Evolutionary conservation across 1,284 basidiomycete species (phyloP), one percentile per base, ranked within the genome.

Genomic region (Ustilago shanxiensis): DNA sequence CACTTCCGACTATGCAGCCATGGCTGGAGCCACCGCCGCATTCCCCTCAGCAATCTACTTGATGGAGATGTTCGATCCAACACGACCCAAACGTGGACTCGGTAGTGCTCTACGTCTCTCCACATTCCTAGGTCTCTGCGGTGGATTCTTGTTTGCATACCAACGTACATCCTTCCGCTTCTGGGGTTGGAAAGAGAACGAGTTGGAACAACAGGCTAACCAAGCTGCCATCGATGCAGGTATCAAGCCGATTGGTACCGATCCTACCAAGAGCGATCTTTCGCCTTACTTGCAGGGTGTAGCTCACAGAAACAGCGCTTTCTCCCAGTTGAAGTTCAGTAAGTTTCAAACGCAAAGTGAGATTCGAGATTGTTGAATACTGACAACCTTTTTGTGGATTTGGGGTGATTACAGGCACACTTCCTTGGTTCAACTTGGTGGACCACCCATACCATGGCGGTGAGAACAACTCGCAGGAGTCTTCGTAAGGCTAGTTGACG

Each of bases 111-210:
- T 84, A 54, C 79, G 82, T 18, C 70, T 85, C 2, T 79, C 80
- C 14, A 79, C 79, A 2, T 79, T 83, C 49, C 58, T 86, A 80
- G 96, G 86, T 89, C 93, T 89, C 81, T 82, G 91, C 59, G 95
- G 93, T 41, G 96, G 96, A 9, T 99, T 98, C 90, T 86, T 98
- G 81, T 87, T 96, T 64, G 95, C 96, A 20, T 98, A 98, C 88
- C 95, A 97, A 87, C 90, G 92, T 62, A 77, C 81, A 39, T 63
- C 82, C 95, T 95, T 92, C 87, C 95, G 96, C 50, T 96, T 99
- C 89, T 95, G 94, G 94, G 96, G 96, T 57, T 95, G 94, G 93
- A 89, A 90, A 24, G 96, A 98, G 88, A 99, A 99, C 88, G 91
- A 81, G 57, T 22, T 79, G 22, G 85, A 86, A 59, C 71, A 77